Evolutionary conservation across 495 filamentous ascomycete genomes (phyloP).

Genomic region (Hypoxylon intermedium): DNA sequence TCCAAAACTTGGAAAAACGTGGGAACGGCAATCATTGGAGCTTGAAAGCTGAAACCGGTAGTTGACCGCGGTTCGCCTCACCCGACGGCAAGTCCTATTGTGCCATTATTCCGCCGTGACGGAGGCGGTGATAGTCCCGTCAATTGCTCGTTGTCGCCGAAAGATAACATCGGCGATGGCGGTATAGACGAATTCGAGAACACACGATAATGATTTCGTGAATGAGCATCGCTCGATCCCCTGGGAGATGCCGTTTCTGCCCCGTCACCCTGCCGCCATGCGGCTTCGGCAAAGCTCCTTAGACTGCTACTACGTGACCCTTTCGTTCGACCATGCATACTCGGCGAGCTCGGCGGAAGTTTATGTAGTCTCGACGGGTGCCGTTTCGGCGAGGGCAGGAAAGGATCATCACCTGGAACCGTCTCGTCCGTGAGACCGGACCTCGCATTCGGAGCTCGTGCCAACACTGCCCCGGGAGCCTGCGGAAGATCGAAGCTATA

Average conservation of each 20-base stretch:
- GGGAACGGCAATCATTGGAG: slow-evolving; percentile 19
- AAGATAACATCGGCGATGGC: slow-evolving; percentile 49
- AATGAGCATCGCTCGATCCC: slow-evolving; percentile 18
- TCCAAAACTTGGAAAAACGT: slow-evolving; percentile 19
- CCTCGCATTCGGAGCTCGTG: slow-evolving; percentile 56
- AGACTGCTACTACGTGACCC: slow-evolving; percentile 51
- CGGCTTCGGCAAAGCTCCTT: slow-evolving; percentile 47
- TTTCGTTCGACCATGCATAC: slow-evolving; percentile 43
- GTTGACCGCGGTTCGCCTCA: slow-evolving; percentile 35
- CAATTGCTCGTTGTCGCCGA: slow-evolving; percentile 47
- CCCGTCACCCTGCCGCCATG: slow-evolving; percentile 35
- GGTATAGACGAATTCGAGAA: slow-evolving; percentile 53
- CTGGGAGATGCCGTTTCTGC: slow-evolving; percentile 23
- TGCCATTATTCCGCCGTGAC: slow-evolving; percentile 44
- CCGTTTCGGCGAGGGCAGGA: slow-evolving; percentile 48
- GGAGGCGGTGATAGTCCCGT: slow-evolving; percentile 51
- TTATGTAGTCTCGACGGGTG: slow-evolving; percentile 55
- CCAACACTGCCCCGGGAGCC: slow-evolving; percentile 50
- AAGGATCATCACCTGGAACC: slow-evolving; percentile 57
- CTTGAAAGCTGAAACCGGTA: slow-evolving; percentile 6
- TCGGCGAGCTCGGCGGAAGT: slow-evolving; percentile 44
- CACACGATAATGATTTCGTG: slow-evolving; percentile 42
- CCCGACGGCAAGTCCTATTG: slow-evolving; percentile 54
- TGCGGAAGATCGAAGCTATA: slow-evolving; percentile 54
- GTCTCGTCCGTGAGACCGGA: slow-evolving; percentile 58